Evolutionary conservation across 495 filamentous ascomycete species (phyloP).

Genomic region (Penicillium parvum): DNA sequence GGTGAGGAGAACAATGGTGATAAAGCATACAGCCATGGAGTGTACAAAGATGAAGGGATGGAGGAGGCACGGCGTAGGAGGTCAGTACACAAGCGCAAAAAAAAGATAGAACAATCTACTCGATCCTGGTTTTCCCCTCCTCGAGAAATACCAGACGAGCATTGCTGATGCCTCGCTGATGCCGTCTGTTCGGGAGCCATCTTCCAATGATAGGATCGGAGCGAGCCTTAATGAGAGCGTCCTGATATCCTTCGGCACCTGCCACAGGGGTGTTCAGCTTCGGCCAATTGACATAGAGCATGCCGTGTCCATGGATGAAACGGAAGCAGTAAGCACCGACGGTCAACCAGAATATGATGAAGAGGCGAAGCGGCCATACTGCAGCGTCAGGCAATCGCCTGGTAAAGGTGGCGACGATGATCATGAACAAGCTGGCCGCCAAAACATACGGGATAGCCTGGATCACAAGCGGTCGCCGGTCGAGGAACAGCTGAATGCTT

Average conservation of each 20-base stretch:
- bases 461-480: constrained; percentile 78
- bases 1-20: constrained; percentile 6
- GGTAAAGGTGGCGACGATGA: constrained; percentile 74
- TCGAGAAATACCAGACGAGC: constrained; percentile 76
- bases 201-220: constrained; percentile 73
- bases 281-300: constrained; percentile 97
- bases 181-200: constrained; percentile 55
- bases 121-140: constrained; percentile 95
- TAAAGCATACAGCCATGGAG: constrained; percentile 25
- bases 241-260: constrained; percentile 83
- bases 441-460: constrained; percentile 88
- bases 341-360: constrained; percentile 68
- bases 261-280: constrained; percentile 83
- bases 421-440: constrained; percentile 80
- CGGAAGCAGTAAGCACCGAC: constrained; percentile 63
- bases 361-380: constrained; percentile 72
- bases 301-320: constrained; percentile 78
- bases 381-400: constrained; percentile 60
- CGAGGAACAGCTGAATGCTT: constrained; percentile 67
- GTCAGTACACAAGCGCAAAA: not conserved
- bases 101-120: constrained; percentile 41
- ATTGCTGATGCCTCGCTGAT: constrained; percentile 74
- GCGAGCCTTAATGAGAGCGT: constrained; percentile 70
- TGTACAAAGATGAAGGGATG: constrained; percentile 13
- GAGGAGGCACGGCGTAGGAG: not conserved